Base-by-base conservation (phyloP, 129 eudicot species). In the Scalesia atractyloides region DNA sequence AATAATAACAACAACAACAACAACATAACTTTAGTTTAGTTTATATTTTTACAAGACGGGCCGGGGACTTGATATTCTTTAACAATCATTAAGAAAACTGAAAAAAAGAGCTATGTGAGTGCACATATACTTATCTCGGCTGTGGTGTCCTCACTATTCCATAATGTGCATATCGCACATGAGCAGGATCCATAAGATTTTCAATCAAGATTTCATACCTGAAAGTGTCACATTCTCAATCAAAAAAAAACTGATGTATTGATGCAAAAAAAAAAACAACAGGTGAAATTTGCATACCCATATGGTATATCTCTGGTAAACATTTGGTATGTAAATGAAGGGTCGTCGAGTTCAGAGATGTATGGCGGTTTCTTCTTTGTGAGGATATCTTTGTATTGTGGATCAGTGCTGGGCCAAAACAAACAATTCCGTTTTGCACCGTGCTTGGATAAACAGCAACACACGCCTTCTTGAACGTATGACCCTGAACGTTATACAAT, bases 101-200 rank as follows among this genome's bases (percentile, higher is more conserved):
- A 30, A 30, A 30, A 30, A 30, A 30, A 30, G 34, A 30, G 34
- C 4, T 30, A 30, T 1, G 34, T 3, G 5, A 30, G 2, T 30
- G 34, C 34, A 30, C 34, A 46, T 52, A 51, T 62, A 73, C 91
- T 86, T 83, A 83, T 86, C 88, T 78, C 2, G 75, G 73, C 12
- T 50, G 43, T 43, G 71, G 76, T 22, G 58, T 60, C 22, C 77
- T 54, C 85, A 86, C 75, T 67, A 87, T 74, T n/a, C 95, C 91
- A 65, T 91, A 80, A 84, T 91, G 97, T 36, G 97, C 97, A 68
- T 90, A 90, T 19, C 87, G 91, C 74, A 87, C 91, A 80, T 91
- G 97, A 69, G 97, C 80, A 49, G 97, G 97, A 57, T 91, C 97
- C 97, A 91, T 91, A 37, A 91, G 88, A 82, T 91, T 91, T 76